A percentile compares a stretch with the other conserved stretches of the same genome.
Evolutionary conservation across 768 basidiomycete genomes (phyloP).

Genomic region (Pleurotus tuoliensis): DNA sequence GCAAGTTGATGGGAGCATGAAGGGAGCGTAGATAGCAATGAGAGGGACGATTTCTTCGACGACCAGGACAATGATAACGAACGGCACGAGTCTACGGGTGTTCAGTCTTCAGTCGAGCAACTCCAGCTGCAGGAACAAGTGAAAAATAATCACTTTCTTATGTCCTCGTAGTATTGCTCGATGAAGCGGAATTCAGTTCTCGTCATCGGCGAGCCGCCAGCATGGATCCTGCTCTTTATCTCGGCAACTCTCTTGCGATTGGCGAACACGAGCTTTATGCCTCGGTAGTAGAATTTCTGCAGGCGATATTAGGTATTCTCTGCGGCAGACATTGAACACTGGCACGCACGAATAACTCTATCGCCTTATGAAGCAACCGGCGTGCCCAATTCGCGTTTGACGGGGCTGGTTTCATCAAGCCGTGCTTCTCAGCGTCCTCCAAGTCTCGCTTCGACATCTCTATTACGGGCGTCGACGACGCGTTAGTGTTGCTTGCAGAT

Average conservation of each 20-base stretch:
- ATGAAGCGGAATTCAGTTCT: slow-evolving; percentile 71
- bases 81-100: slow-evolving; percentile 63
- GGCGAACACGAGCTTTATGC: slow-evolving; percentile 66
- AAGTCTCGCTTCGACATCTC: slow-evolving; percentile 61
- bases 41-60: slow-evolving; percentile 82
- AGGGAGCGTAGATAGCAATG: slow-evolving; percentile 81
- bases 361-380: slow-evolving; percentile 43
- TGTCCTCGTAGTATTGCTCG: slow-evolving; percentile 58
- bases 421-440: slow-evolving; percentile 60
- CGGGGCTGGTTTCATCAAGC: slow-evolving; percentile 66
- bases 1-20: slow-evolving; percentile 83
- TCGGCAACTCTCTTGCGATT: slow-evolving; percentile 51
- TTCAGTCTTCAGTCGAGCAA: too few relatives aligned
- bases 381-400: slow-evolving; percentile 53
- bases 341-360: slow-evolving; percentile 39
- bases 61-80: slow-evolving; percentile 67
- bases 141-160: slow-evolving; percentile 50
- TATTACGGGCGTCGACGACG: slow-evolving; percentile 13
- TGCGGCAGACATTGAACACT: too few relatives aligned
- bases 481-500: slow-evolving; percentile 7
- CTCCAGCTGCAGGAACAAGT: not conserved
- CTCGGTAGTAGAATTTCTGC: slow-evolving; percentile 83
- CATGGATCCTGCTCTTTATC: slow-evolving; percentile 52
- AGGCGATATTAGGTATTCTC: not conserved
- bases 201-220: slow-evolving; percentile 60